Evolutionary conservation across 2,329 filamentous ascomycete genomes (phyloP).

Genomic region (Pyrenophora seminiperda): DNA sequence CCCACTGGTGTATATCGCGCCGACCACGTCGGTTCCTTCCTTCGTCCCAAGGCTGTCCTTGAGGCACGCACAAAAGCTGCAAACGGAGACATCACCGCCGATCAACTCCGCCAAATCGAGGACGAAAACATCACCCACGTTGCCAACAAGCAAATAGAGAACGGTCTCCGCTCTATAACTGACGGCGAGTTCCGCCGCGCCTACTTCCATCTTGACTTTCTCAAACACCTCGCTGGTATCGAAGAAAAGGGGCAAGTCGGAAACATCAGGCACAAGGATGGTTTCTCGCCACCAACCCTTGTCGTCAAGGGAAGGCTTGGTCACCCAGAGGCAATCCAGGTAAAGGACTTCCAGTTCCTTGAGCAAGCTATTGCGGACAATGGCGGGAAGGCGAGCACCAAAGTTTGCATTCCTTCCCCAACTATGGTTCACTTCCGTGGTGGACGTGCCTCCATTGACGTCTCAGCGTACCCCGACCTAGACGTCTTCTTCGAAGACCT

Average conservation of each 20-base stretch:
- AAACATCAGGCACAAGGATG: conserved; percentile 47
- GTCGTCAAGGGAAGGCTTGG: conserved; percentile 60
- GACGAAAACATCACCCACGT: conserved; percentile 57
- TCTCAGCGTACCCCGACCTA: conserved; percentile 59
- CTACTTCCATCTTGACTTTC: conserved; percentile 65
- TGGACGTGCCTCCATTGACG: conserved; percentile 59
- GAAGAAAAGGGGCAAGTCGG: conserved; percentile 59
- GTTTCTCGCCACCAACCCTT: conserved; percentile 59
- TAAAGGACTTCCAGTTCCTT: conserved; percentile 62
- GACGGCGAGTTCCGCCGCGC: conserved; percentile 63
- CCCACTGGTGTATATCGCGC: conserved; percentile 51
- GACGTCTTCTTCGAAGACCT: conserved; percentile 63
- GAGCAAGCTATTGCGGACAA: conserved; percentile 53
- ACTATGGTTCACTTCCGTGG: conserved; percentile 67
- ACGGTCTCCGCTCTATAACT: conserved; percentile 58
- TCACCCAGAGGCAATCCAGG: conserved; percentile 61
- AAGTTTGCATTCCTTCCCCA: conserved; percentile 63
- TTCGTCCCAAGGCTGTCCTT: conserved; percentile 58
- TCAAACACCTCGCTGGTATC: conserved; percentile 60
- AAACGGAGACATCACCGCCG: conserved; percentile 49
- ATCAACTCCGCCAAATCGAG: conserved; percentile 58
- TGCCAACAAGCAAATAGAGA: conserved; percentile 56
- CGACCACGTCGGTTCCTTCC: conserved; percentile 63
- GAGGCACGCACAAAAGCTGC: conserved; percentile 56
- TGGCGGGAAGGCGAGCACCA: conserved; percentile 51